These are phyloP conservation scores for Dipodascopsis uninucleata DNA, from an alignment of 805 yeast genomes.

Conservation along the genomic window DNA sequence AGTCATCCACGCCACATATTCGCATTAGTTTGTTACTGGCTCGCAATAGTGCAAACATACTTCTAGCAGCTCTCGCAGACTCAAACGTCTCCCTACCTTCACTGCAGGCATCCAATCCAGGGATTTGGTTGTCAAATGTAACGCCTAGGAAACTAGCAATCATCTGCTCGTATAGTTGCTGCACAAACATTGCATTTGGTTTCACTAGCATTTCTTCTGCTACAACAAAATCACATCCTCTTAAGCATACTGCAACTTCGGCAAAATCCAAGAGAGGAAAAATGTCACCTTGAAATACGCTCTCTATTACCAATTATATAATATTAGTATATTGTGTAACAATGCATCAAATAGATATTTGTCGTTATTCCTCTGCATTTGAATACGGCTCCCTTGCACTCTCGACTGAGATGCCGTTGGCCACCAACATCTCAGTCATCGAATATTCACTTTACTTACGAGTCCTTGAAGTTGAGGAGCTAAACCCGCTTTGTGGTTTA, in stretches of 20 bases:
- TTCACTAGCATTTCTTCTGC: constrained; percentile 55
- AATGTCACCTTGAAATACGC: constrained; percentile 26
- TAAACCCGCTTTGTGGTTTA: constrained; percentile 11
- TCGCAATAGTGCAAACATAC: constrained; percentile 21
- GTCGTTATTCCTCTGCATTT: no score
- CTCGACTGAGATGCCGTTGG: no score
- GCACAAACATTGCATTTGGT: constrained; percentile 57
- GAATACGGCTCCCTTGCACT: no score
- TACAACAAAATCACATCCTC: constrained; percentile 58
- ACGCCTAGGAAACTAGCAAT: constrained; percentile 59
- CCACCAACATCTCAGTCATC: not conserved
- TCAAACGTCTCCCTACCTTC: constrained; percentile 33
- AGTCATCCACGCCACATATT: constrained; percentile 70
- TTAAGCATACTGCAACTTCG: constrained; percentile 57
- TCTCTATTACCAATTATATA: constrained; percentile 5
- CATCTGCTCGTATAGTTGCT: constrained; percentile 55
- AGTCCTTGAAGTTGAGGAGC: constrained; percentile 22
- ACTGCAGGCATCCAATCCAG: constrained; percentile 35
- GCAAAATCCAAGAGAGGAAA: constrained; percentile 61
- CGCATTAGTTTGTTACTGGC: constrained; percentile 26
- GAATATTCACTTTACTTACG: constrained; percentile 11
- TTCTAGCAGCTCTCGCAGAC: constrained; percentile 24
- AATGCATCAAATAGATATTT: not conserved
- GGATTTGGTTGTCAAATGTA: constrained; percentile 36
- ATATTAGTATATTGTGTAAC: not conserved